Evolutionary conservation across 208 protist genomes (phyloP).

Genomic region (Leptomonas seymouri): DNA sequence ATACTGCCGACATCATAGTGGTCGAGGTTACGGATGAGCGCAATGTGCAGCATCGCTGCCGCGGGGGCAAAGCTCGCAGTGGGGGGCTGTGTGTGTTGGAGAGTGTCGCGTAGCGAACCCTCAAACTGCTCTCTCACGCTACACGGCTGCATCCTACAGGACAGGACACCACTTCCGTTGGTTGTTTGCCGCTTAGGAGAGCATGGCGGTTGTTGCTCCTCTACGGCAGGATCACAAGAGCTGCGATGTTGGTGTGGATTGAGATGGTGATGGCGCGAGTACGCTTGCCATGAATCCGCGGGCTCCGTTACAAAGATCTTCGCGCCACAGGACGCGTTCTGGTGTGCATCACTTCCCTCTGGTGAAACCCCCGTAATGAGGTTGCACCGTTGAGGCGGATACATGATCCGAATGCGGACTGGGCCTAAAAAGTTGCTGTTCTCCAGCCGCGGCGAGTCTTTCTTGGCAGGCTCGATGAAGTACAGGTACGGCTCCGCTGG

Average conservation of each 20-base stretch:
- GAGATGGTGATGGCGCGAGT: neutral
- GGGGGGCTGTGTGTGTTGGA: conserved; percentile 19
- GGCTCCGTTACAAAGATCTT: conserved; percentile 8
- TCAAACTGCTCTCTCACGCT: conserved; percentile 14
- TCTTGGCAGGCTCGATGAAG: conserved; percentile 16
- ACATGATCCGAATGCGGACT: conserved; percentile 21
- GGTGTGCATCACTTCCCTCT: neutral
- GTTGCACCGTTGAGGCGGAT: conserved; percentile 10
- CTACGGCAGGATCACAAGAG: neutral
- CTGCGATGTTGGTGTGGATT: neutral
- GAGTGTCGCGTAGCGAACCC: conserved; percentile 32
- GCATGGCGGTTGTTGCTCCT: neutral
- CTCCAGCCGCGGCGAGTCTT: conserved; percentile 10
- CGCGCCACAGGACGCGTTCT: neutral
- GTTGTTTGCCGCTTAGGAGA: neutral
- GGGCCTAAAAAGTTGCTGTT: conserved; percentile 10
- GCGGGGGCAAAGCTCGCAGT: conserved; percentile 21
- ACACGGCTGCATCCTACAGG: neutral
- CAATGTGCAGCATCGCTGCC: conserved; percentile 45
- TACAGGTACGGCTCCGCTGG: conserved; percentile 12
- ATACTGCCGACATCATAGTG: conserved; percentile 48
- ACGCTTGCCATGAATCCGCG: neutral
- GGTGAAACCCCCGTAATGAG: neutral
- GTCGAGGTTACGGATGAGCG: conserved; percentile 32
- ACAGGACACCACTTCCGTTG: neutral